A percentile compares a stretch with the other conserved stretches of the same genome.
Evolutionary conservation across 305 asterid genomes (phyloP).

Genomic region (Nicotiana rustica): DNA sequence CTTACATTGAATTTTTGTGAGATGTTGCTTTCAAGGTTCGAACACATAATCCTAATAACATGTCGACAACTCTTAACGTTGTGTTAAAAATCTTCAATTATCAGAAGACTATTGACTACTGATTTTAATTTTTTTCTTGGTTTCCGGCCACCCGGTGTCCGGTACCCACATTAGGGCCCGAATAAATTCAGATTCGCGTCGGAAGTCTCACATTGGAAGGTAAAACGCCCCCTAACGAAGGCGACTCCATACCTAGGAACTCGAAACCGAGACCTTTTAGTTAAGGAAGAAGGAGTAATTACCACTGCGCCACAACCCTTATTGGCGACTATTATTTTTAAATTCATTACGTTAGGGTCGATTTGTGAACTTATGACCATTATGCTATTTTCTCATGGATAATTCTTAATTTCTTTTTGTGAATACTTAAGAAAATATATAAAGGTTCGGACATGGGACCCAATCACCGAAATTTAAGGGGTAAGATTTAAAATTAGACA

Average conservation of each 20-base stretch:
- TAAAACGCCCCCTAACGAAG: no score
- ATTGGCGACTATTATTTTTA: neutral
- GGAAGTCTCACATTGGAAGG: no score
- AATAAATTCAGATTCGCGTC: no score
- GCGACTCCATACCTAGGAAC: no score
- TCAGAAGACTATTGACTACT: neutral
- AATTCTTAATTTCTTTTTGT: neutral
- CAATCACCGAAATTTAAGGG: slow-evolving; percentile 42
- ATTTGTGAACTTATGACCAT: neutral
- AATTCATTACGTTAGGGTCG: neutral
- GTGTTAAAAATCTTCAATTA: neutral
- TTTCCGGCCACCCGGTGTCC: no score
- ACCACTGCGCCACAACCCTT: no score
- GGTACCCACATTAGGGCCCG: no score
- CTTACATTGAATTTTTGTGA: no score
- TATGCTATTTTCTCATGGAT: neutral
- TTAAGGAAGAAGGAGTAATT: no score
- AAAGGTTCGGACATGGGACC: slow-evolving; percentile 35
- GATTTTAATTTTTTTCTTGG: neutral
- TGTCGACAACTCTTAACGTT: neutral
- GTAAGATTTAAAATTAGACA: slow-evolving; percentile 28
- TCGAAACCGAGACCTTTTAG: no score
- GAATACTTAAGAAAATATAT: neutral
- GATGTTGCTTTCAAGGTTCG: no score
- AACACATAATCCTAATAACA: no score